Conservation (phyloP, 805 yeast genomes). For the Candida silvatica region DNA sequence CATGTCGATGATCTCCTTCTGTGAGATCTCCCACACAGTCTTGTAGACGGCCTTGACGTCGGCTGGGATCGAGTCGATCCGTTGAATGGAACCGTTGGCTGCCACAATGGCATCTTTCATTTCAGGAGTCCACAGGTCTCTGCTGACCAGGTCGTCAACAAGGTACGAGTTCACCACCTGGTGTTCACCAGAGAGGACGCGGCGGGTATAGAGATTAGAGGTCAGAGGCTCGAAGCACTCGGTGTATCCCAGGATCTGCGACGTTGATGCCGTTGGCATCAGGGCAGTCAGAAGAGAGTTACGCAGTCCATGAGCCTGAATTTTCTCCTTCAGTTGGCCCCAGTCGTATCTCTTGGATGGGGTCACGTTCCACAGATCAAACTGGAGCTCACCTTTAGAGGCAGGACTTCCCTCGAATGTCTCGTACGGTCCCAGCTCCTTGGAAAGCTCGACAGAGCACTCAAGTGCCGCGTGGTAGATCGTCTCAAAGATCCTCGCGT, state of each 20-base stretch:
- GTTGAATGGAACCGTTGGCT: constrained; percentile 80
- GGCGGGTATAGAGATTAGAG: constrained; percentile 82
- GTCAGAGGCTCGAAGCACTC: constrained; percentile 97
- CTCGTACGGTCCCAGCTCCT: constrained; percentile 58
- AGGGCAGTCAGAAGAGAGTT: constrained; percentile 88
- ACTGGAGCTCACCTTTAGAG: constrained; percentile 77
- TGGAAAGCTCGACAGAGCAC: constrained; percentile 77
- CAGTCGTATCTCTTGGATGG: constrained; percentile 87
- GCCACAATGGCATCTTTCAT: constrained; percentile 72
- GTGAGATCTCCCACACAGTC: constrained; percentile 66
- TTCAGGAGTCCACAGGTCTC: constrained; percentile 76
- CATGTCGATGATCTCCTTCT: constrained; percentile 49
- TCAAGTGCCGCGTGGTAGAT: constrained; percentile 92
- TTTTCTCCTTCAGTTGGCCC: constrained; percentile 56
- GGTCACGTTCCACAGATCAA: constrained; percentile 74
- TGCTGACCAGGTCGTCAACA: constrained; percentile 68
- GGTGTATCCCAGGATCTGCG: constrained; percentile 87
- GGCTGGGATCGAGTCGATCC: constrained; percentile 63
- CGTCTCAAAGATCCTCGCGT: constrained; percentile 86
- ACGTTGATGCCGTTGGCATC: constrained; percentile 98
- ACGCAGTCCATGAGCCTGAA: constrained; percentile 62
- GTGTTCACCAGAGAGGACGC: constrained; percentile 90
- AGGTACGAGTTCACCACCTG: constrained; percentile 87
- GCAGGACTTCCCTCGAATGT: constrained; percentile 83
- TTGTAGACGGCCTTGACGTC: constrained; percentile 73